A percentile compares a stretch with the other conserved stretches of the same genome.
Conservation (phyloP, 1,284 basidiomycete species). For the Wallemia hederae region DNA sequence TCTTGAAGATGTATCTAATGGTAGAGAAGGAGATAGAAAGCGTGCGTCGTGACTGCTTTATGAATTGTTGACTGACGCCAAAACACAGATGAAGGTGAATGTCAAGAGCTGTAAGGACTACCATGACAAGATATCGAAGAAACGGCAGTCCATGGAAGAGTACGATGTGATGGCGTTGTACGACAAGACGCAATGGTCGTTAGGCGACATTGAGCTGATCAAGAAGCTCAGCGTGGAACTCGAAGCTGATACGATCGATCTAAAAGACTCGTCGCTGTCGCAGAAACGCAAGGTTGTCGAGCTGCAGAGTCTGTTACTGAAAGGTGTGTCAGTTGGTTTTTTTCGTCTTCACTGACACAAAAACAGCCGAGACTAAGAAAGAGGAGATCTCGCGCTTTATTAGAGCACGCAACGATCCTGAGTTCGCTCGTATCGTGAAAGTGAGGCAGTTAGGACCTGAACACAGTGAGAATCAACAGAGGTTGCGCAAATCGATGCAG, state of each 20-base stretch:
- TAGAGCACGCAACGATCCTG: conserved; percentile 39
- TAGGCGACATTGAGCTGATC: conserved; percentile 15
- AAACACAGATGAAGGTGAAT: conserved; percentile 12
- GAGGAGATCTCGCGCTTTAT: conserved; percentile 47
- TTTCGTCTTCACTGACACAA: background rate
- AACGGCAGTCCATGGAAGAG: conserved; percentile 6
- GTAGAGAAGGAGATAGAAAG: conserved; percentile 16
- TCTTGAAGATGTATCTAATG: conserved; percentile 14
- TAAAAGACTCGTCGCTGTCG: conserved; percentile 10
- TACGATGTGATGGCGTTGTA: conserved; percentile 5
- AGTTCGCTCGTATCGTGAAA: conserved; percentile 50
- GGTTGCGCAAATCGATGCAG: conserved; percentile 35
- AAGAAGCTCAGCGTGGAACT: conserved; percentile 10
- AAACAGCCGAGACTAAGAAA: conserved; percentile 32
- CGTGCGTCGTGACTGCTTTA: conserved; percentile 7
- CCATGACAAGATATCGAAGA: conserved; percentile 8
- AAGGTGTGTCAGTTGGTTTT: conserved; percentile 15
- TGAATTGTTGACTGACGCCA: background rate
- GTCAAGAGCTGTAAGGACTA: conserved; percentile 11
- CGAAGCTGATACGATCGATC: conserved; percentile 10
- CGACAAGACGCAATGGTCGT: conserved; percentile 13
- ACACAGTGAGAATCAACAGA: conserved; percentile 48
- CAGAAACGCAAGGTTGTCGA: conserved; percentile 17
- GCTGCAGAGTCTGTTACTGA: conserved; percentile 19
- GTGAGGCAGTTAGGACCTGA: conserved; percentile 58